Base-by-base conservation (phyloP, 805 yeast genomes). In the Kodamaea kaohsiungensis region DNA sequence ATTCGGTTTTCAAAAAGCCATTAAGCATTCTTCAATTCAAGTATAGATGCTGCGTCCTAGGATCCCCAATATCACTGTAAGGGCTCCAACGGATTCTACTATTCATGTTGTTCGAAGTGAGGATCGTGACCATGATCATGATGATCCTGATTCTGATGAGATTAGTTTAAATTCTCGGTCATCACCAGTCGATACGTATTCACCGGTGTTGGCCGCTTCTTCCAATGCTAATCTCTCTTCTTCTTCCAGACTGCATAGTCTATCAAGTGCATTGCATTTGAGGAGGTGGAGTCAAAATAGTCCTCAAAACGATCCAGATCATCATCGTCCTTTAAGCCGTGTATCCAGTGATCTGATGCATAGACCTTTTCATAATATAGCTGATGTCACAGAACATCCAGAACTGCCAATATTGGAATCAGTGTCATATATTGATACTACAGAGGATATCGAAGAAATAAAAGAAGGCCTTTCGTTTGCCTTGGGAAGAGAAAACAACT, bases 401-500 rank as follows among this genome's bases (percentile, higher is more conserved):
- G 25, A 2, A 16, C 42, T 38, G 42, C 45, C 25, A 8, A 12
- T 30, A 17, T 19, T 40, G 18, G 42, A 38, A 16, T 38, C 42
- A 22, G 45, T 43, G 18, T 65, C 70, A 9, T 59, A 60, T 39
- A 48, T 68, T 25, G 60, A 62, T 22, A 71, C 70, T 4, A 62
- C 69, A 2, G 62, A 62, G 43, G 74, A 71, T 52, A 59, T 70
- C 30, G 66, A 65, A 38, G 74, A 73, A 35, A 57, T 72, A 30
- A 62, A 61, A 48, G 71, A 70, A 53, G 75, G 76, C 1, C 57
- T 72, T 9, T 62, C 61, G 33, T 65, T 67, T 53, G 77, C 77
- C 3, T 60, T 72, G n/a, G 77, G 77, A 6, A 58, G 65, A 2
- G 50, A 59, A 12, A 59, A 59, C 5, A 46, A 40, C 16, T 22